These are phyloP conservation scores for Trichocladium antarcticum DNA, from an alignment of 495 filamentous ascomycete species.

Conservation along the genomic window DNA sequence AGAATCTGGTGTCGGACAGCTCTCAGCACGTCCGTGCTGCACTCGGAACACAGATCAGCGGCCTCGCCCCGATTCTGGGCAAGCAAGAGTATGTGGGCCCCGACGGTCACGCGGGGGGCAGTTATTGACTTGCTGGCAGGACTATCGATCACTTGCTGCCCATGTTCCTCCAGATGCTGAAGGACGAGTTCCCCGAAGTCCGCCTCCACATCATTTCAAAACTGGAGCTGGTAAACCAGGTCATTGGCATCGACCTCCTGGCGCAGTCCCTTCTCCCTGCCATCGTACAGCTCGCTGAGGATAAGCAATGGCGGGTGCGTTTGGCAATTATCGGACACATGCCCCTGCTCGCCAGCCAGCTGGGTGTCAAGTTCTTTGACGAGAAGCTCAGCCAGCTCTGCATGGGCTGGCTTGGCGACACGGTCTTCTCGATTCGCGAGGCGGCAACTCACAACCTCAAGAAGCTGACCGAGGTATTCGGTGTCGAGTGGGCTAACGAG, in stretches of 20 bases:
- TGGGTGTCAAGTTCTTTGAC: slow-evolving; percentile 96
- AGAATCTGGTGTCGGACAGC: slow-evolving; percentile 88
- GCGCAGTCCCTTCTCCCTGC: slow-evolving; percentile 94
- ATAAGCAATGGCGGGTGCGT: slow-evolving; percentile 98
- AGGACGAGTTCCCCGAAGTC: slow-evolving; percentile 97
- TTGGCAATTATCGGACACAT: slow-evolving; percentile 99
- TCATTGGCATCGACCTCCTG: slow-evolving; percentile 93
- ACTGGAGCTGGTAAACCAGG: slow-evolving; percentile 93
- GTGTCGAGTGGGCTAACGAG: slow-evolving; percentile 93
- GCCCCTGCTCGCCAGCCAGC: slow-evolving; percentile 85
- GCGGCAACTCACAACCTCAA: slow-evolving; percentile 93
- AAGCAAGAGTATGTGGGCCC: slow-evolving; percentile 75
- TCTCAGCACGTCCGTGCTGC: slow-evolving; percentile 96
- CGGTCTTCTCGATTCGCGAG: slow-evolving; percentile 95
- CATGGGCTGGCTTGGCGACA: slow-evolving; percentile 99
- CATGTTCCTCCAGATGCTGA: slow-evolving; percentile 99
- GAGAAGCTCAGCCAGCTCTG: slow-evolving; percentile 90
- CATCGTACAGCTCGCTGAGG: slow-evolving; percentile 95
- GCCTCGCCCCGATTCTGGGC: slow-evolving; percentile 89
- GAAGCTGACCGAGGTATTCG: slow-evolving; percentile 97
- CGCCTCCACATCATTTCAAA: slow-evolving; percentile 98
- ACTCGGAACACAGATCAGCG: slow-evolving; percentile 92
- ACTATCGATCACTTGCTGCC: slow-evolving; percentile 93
- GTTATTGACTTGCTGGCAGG: slow-evolving; percentile 36
- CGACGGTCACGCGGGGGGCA: no score